Conservation (phyloP, 352 stramenopile species). For the Pythium insidiosum region DNA sequence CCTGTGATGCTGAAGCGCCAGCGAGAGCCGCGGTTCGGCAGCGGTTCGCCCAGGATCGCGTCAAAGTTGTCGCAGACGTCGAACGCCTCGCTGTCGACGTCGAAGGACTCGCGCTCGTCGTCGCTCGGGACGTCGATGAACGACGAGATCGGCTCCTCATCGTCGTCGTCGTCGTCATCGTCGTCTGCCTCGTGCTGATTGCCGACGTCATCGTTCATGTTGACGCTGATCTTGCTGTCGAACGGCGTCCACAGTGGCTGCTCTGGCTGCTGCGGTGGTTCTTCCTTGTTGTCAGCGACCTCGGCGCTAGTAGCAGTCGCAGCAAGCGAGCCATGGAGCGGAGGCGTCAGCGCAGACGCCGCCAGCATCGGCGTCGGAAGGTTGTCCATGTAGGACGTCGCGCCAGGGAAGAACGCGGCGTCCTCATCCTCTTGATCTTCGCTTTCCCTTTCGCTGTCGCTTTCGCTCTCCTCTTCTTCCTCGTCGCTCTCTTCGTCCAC, state of each 20-base stretch:
- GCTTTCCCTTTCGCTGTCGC: no score
- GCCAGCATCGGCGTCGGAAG: slow-evolving; percentile 12
- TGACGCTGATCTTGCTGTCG: slow-evolving; percentile 1
- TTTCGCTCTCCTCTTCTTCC: no score
- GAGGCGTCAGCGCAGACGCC: background rate
- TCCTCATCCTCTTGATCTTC: slow-evolving; percentile 1
- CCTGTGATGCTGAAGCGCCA: slow-evolving; percentile 15
- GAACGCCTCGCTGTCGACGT: slow-evolving; percentile 25
- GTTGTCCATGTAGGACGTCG: slow-evolving; percentile 5
- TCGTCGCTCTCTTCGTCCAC: no score
- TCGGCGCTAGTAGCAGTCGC: slow-evolving; percentile 3
- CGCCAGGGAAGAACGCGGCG: slow-evolving; percentile 5
- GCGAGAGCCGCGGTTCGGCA: slow-evolving; percentile 10
- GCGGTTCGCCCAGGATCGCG: slow-evolving; percentile 22
- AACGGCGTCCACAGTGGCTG: background rate
- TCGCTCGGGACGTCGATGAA: slow-evolving; percentile 19
- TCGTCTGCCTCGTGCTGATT: slow-evolving; percentile 8
- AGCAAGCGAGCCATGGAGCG: background rate
- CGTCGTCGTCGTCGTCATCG: slow-evolving; percentile 18
- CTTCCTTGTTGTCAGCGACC: slow-evolving; percentile 1
- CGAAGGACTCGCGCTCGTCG: slow-evolving; percentile 22
- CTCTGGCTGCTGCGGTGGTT: background rate
- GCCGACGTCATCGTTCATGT: no score
- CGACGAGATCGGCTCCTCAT: slow-evolving; percentile 22
- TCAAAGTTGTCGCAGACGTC: slow-evolving; percentile 28